These are phyloP conservation scores for Neonectria punicea DNA, from an alignment of 2,329 filamentous ascomycete species.

Conservation along the genomic window DNA sequence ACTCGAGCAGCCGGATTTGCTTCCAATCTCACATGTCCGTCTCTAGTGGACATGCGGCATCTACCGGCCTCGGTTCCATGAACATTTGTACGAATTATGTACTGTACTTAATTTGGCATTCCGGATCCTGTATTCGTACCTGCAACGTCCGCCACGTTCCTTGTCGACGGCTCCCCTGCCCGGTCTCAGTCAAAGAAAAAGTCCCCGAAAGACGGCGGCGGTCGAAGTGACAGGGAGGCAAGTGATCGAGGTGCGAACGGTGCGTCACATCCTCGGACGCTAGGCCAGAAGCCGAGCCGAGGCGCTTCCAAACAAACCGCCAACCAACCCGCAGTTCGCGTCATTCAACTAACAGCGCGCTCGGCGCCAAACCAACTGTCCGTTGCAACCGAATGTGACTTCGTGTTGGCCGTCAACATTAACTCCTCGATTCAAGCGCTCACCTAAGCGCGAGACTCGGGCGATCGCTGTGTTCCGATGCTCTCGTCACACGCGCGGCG, in stretches of 20 bases:
- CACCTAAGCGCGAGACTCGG: constrained; percentile 28
- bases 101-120: not conserved
- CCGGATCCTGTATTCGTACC: constrained; percentile 6
- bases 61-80: not conserved
- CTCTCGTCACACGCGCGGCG: constrained; percentile 22
- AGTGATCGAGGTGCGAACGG: constrained; percentile 26
- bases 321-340: constrained; percentile 10
- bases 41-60: not conserved
- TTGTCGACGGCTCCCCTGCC: constrained; percentile 1
- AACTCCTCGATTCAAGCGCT: constrained; percentile 5
- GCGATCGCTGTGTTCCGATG: constrained; percentile 9
- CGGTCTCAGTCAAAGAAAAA: constrained; percentile 17
- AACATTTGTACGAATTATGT: not conserved
- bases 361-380: constrained; percentile 19
- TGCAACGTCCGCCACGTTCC: not conserved
- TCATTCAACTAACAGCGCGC: constrained; percentile 17
- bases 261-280: constrained; percentile 29
- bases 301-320: constrained; percentile 10
- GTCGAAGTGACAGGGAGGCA: constrained; percentile 20
- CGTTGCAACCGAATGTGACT: constrained; percentile 25
- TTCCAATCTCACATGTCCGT: not conserved
- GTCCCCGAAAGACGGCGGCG: constrained; percentile 23
- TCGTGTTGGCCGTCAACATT: constrained; percentile 21
- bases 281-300: constrained; percentile 11
- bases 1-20: not conserved